phyloP scores from a whole-genome alignment of 2,329 filamentous ascomycete species.

The Hypomyces perniciosus region DNA sequence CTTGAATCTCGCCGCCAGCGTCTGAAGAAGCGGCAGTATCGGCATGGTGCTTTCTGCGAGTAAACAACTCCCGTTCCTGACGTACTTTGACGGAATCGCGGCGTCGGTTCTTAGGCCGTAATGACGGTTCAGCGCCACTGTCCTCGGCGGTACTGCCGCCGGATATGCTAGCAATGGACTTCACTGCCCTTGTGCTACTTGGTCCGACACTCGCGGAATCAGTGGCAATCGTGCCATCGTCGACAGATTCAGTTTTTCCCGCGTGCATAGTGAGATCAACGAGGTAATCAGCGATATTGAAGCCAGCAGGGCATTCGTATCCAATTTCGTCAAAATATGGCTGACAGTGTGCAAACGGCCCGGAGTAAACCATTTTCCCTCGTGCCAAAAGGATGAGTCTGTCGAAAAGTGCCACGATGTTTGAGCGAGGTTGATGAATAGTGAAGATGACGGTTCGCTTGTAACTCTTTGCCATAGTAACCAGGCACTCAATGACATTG shows the following conservation, averaged over 20 bases:
- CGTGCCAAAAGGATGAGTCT: slow-evolving; percentile 85
- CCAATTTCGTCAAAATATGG: slow-evolving; percentile 87
- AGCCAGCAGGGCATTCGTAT: slow-evolving; percentile 88
- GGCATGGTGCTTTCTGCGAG: slow-evolving; percentile 61
- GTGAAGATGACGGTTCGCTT: slow-evolving; percentile 97
- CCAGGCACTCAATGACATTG: slow-evolving; percentile 94
- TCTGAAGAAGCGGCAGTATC: slow-evolving; percentile 59
- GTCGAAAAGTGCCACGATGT: slow-evolving; percentile 96
- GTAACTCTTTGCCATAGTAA: slow-evolving; percentile 91
- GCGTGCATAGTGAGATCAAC: slow-evolving; percentile 98
- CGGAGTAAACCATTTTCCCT: slow-evolving; percentile 88
- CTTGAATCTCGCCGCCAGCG: slow-evolving; percentile 43
- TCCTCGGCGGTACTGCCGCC: slow-evolving; percentile 68
- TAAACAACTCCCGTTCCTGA: slow-evolving; percentile 87
- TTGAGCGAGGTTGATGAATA: slow-evolving; percentile 95
- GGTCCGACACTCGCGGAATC: slow-evolving; percentile 67
- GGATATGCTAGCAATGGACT: slow-evolving; percentile 81
- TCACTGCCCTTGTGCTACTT: slow-evolving; percentile 81
- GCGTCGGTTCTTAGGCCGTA: slow-evolving; percentile 63
- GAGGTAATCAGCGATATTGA: slow-evolving; percentile 97
- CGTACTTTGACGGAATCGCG: slow-evolving; percentile 76
- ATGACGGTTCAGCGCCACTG: slow-evolving; percentile 53
- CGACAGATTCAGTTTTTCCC: slow-evolving; percentile 49
- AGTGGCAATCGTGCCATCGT: slow-evolving; percentile 46
- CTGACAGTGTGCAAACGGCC: slow-evolving; percentile 82